Evolutionary conservation across 2,329 filamentous ascomycete species (phyloP), one percentile per base, ranked within the genome.

Genomic region (Aspergillus piperis): DNA sequence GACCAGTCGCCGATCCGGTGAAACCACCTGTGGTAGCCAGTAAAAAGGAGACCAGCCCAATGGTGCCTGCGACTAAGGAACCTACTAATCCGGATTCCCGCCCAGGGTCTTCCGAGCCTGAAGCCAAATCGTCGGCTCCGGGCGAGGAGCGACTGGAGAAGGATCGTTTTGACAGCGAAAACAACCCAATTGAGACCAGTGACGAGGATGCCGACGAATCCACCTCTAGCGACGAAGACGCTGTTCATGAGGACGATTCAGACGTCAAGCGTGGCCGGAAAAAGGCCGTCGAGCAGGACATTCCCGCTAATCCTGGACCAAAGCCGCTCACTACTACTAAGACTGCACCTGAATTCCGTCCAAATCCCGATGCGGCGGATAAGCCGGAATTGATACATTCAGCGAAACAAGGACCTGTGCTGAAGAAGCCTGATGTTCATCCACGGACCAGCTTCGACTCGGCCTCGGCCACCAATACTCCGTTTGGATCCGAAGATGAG

Each of bases 401-500:
- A 8, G 61, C 61, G 58, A 86, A 84, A 66, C 71, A 78, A 80
- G 64, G 70, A 32, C 70, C 71, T 30, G 66, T 74, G 64, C 38
- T 75, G 66, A 70, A 78, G 72, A 83, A 76, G 57, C 72, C 82
- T 1, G 83, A 83, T 2, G 85, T 95, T 10, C 93, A 96, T 73
- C 93, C 93, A 1, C 86, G 87, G 56, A 96, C 91, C 10, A 95
- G 88, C 72, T 97, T 93, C 72, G 93, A 88, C 60, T 82, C 84
- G 13, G 84, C 84, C 78, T 76, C 89, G 79, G 79, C 80, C 30
- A 66, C 81, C 44, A 81, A 82, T 3, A 87, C 85, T 0, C 86
- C 86, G 0, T 83, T 92, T 59, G 90, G 92, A 64, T 96, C 92
- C 2, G 95, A 98, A 61, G 89, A 92, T 32, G 92, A 96, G 73